Conservation (phyloP, 176 grass and related monocot genomes). For the Eleusine coracana region DNA sequence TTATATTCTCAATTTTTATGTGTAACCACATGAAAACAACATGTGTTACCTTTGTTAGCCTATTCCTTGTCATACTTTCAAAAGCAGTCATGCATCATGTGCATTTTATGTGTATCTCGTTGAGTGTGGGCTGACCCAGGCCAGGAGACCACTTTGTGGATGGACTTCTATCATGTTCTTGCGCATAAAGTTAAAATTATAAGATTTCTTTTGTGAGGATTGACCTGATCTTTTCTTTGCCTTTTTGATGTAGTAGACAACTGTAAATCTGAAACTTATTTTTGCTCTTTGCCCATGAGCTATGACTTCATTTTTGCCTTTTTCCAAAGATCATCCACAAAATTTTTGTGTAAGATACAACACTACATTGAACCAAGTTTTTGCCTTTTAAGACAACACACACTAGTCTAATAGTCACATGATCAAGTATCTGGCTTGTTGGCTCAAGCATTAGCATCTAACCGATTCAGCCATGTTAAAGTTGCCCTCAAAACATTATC, state of each 20-base stretch:
- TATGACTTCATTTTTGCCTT: background rate
- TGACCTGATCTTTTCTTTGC: too few relatives aligned
- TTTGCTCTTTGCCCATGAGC: too few relatives aligned
- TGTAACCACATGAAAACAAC: background rate
- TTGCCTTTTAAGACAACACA: background rate
- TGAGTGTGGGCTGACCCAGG: constrained; percentile 1
- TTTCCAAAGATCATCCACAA: background rate
- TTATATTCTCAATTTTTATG: constrained; percentile 3
- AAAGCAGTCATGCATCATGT: background rate
- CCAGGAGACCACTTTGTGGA: background rate
- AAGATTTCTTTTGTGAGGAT: too few relatives aligned
- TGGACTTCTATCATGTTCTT: background rate
- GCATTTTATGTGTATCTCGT: background rate
- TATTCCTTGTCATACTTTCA: background rate
- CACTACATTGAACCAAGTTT: background rate
- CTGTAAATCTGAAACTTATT: too few relatives aligned
- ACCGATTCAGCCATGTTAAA: constrained; percentile 2
- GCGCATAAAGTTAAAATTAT: background rate
- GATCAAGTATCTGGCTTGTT: background rate
- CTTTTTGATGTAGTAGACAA: too few relatives aligned
- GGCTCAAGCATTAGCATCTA: constrained; percentile 9
- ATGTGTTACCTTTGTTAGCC: background rate
- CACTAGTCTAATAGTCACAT: background rate
- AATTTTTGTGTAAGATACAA: background rate
- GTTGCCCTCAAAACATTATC: background rate